phyloP scores from a whole-genome alignment of 805 yeast species.

The Barnettozyma wickerhamii region DNA sequence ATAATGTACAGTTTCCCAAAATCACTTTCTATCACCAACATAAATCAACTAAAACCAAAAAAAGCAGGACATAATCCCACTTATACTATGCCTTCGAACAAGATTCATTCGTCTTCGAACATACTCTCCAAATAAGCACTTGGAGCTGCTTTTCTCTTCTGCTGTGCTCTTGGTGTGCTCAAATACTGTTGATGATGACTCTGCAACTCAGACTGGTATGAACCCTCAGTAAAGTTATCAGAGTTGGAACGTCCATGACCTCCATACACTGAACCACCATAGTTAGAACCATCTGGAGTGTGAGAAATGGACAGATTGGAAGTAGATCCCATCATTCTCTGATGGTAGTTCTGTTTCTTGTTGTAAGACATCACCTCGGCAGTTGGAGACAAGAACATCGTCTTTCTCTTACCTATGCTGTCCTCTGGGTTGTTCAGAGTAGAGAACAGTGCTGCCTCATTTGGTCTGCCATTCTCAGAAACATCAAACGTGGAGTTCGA shows the following conservation, averaged over 20 bases:
- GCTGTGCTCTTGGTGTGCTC: slow-evolving; percentile 12
- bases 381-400: slow-evolving; percentile 75
- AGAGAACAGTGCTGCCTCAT: slow-evolving; percentile 17
- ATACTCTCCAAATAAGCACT: slow-evolving; percentile 47
- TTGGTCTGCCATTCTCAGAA: slow-evolving; percentile 9
- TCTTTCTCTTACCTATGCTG: slow-evolving; percentile 25
- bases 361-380: slow-evolving; percentile 58
- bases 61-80: no score
- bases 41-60: no score
- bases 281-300: slow-evolving; percentile 4
- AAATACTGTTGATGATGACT: background rate
- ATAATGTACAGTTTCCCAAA: no score
- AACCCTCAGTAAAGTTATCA: slow-evolving; percentile 14
- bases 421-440: slow-evolving; percentile 17
- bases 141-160: slow-evolving; percentile 33
- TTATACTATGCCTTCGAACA: no score
- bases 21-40: no score
- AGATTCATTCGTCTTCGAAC: slow-evolving; percentile 35
- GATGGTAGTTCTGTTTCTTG: slow-evolving; percentile 33
- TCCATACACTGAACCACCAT: slow-evolving; percentile 3
- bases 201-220: slow-evolving; percentile 18
- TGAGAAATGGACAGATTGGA: slow-evolving; percentile 4
- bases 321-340: slow-evolving; percentile 32
- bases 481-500: slow-evolving; percentile 13
- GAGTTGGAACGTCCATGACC: slow-evolving; percentile 1